A percentile compares a stretch with the other conserved stretches of the same genome.
Evolutionary conservation across 495 filamentous ascomycete species (phyloP).

Genomic region (Aspergillus panamensis): DNA sequence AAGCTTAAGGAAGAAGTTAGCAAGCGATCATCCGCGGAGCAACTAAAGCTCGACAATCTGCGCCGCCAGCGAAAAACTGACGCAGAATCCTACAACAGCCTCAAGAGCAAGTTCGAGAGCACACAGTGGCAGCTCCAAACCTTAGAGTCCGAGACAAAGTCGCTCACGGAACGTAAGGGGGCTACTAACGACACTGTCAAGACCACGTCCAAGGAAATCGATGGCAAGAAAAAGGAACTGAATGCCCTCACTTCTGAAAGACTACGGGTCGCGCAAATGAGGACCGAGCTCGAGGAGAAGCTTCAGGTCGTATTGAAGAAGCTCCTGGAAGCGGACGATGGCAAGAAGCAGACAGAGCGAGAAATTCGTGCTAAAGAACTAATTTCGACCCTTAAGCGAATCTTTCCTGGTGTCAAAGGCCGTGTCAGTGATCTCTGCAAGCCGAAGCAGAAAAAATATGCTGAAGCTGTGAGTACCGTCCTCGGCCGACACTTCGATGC

Average conservation of each 20-base stretch:
- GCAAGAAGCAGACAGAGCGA: conserved; percentile 76
- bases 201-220: conserved; percentile 70
- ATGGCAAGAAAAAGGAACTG: conserved; percentile 84
- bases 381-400: conserved; percentile 79
- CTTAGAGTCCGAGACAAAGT: conserved; percentile 66
- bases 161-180: conserved; percentile 63
- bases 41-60: conserved; percentile 78
- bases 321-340: conserved; percentile 76
- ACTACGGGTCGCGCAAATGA: conserved; percentile 68
- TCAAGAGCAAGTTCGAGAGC: conserved; percentile 80
- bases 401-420: conserved; percentile 88
- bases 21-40: conserved; percentile 75
- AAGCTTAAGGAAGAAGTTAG: conserved; percentile 81
- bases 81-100: conserved; percentile 77
- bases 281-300: conserved; percentile 88
- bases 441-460: conserved; percentile 93
- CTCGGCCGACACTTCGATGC: conserved; percentile 91
- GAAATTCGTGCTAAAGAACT: conserved; percentile 74
- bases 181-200: conserved; percentile 57
- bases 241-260: conserved; percentile 83
- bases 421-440: conserved; percentile 89
- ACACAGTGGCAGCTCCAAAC: conserved; percentile 69
- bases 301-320: conserved; percentile 74
- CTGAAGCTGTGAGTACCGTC: conserved; percentile 87
- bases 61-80: conserved; percentile 83